Conservation (phyloP, 179 eudicot genomes). For the Heliamphora pulchella region DNA sequence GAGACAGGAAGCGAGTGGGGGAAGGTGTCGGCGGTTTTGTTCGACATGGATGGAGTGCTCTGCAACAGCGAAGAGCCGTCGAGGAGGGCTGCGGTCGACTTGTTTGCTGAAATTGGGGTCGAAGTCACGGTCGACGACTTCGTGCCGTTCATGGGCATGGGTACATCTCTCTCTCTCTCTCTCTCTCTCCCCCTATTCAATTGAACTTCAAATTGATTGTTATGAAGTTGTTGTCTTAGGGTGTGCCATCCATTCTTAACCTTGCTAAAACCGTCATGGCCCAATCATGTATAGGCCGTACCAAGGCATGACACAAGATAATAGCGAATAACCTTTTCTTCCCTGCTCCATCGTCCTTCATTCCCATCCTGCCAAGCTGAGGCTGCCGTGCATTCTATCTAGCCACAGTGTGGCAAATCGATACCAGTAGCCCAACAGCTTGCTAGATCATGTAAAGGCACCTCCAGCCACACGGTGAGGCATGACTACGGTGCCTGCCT, state of each 20-base stretch:
- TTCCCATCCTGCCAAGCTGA: too few relatives aligned
- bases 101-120: constrained; percentile 85
- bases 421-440: too few relatives aligned
- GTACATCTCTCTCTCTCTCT: constrained; percentile 29
- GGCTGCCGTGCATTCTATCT: too few relatives aligned
- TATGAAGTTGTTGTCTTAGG: too few relatives aligned
- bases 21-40: constrained; percentile 85
- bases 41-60: constrained; percentile 96
- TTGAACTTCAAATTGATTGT: too few relatives aligned
- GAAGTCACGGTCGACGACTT: constrained; percentile 61
- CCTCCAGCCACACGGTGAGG: too few relatives aligned
- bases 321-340: too few relatives aligned
- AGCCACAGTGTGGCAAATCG: too few relatives aligned
- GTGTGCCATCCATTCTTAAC: not conserved
- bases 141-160: constrained; percentile 86
- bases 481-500: too few relatives aligned
- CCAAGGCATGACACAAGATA: not conserved
- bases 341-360: too few relatives aligned
- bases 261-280: not conserved
- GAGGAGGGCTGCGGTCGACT: constrained; percentile 72
- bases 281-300: constrained; percentile 6
- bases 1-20: constrained; percentile 48
- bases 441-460: too few relatives aligned
- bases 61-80: constrained; percentile 88
- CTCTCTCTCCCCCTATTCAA: not conserved